phyloP scores from a whole-genome alignment of 805 yeast genomes.

The Lipomyces anomalus region DNA sequence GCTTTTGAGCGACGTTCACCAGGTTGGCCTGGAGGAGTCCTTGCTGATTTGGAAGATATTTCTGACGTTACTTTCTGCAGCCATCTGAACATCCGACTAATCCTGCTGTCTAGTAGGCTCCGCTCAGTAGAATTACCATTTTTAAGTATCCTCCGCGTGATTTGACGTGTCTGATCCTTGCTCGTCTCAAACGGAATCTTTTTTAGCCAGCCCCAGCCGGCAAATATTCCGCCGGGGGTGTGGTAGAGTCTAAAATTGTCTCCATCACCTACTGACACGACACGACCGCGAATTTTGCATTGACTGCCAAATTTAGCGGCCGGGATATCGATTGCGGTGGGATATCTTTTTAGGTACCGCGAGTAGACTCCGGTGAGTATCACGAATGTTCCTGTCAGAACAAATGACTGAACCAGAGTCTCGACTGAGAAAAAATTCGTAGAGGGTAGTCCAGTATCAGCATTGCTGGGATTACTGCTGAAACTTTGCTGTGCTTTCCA shows the following conservation, averaged over 20 bases:
- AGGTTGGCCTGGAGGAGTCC: background rate
- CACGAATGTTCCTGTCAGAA: slow-evolving; percentile 5
- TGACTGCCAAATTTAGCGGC: background rate
- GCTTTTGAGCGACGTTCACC: background rate
- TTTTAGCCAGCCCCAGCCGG: slow-evolving; percentile 94
- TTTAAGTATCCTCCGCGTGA: background rate
- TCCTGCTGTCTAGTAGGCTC: background rate
- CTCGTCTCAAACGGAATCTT: slow-evolving; percentile 43
- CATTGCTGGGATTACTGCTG: no score
- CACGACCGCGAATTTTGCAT: slow-evolving; percentile 20
- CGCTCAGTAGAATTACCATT: background rate
- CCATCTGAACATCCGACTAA: background rate
- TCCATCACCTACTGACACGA: slow-evolving; percentile 28
- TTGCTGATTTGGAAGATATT: no score
- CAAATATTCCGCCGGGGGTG: slow-evolving; percentile 80
- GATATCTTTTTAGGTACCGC: slow-evolving; percentile 15
- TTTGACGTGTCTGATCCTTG: slow-evolving; percentile 1
- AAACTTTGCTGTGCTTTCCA: no score
- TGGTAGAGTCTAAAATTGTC: slow-evolving; percentile 91
- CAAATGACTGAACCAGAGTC: background rate
- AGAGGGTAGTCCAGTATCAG: no score
- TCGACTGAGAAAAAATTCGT: background rate
- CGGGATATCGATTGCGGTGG: slow-evolving; percentile 22
- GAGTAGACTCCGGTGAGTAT: slow-evolving; percentile 1
- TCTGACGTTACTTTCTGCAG: background rate